Conservation (phyloP, 169 alveolate genomes). For the Cryptosporidium sp. region DNA sequence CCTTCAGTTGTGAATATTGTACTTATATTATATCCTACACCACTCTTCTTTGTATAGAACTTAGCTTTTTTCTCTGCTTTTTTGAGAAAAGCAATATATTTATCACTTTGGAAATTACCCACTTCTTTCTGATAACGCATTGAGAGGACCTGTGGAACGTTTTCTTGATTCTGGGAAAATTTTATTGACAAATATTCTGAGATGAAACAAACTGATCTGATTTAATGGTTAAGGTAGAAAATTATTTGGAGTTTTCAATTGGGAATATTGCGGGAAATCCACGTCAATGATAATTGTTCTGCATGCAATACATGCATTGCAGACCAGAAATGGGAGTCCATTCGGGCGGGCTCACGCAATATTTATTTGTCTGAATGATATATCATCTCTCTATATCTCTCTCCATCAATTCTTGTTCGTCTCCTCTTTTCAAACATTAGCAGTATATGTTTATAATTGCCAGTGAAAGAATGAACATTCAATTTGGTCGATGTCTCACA, state of each 20-base stretch:
- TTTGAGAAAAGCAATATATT: background rate
- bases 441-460: background rate
- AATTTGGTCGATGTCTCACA: background rate
- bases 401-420: background rate
- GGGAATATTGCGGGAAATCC: background rate
- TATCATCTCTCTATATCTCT: background rate
- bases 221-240: background rate
- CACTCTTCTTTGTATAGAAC: background rate
- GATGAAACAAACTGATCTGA: background rate
- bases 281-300: background rate
- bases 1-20: constrained; percentile 31
- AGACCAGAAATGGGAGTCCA: background rate
- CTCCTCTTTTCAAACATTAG: background rate
- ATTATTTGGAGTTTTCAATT: background rate
- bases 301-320: background rate
- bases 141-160: constrained; percentile 7
- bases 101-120: background rate
- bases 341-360: background rate
- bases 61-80: constrained; percentile 2
- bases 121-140: constrained; percentile 19
- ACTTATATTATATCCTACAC: constrained; percentile 7
- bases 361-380: background rate
- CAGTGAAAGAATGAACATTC: background rate
- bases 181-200: background rate
- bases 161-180: background rate